Evolutionary conservation across 2,329 filamentous ascomycete genomes (phyloP), one percentile per base, ranked within the genome.

Genomic region (Capronia epimyces): DNA sequence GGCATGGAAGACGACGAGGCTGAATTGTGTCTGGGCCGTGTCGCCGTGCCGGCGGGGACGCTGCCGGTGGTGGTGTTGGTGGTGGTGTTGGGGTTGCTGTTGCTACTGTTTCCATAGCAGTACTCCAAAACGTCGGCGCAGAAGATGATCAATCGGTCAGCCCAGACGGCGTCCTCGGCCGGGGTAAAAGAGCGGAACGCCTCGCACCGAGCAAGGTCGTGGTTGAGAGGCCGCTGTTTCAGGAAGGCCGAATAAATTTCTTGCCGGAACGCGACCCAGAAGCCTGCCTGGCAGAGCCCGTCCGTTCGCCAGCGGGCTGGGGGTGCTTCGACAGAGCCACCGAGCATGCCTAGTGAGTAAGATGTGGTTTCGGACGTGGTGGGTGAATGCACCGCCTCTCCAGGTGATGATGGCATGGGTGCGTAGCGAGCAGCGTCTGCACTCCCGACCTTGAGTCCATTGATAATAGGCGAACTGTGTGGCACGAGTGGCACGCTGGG

Each of bases 121-220:
- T 76, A 82, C 53, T 82, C 79, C 9, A 84, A 66, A 1, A 83
- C 77, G 54, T 83, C 79, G 15, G 79, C 79, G 46, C 80, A 80
- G 59, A 81, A 77, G 1, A 82, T 72, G 0, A 84, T 73, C 10
- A 81, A 76, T n/a, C 79, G 72, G 62, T 83, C 82, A 1, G 80
- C 63, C 67, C 66, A 70, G 12, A 68, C 59, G 15, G 58, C 58
- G 22, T 66, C 61, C 3, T 62, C 60, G 3, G 68, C 64, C 2
- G 64, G 65, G 8, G 67, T 65, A 6, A 66, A 65, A 27, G 60
- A 63, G 1, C 66, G 64, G 15, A 69, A 66, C 1, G 65, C 63
- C 18, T 66, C 64, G 46, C 67, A 73, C n/a, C 64, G 65, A 2
- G 64, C 37, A 40, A 73, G 54, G 9, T 66, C 64, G 20, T 69